Conservation (phyloP, 768 basidiomycete species). For the Rhizopogon rudus region DNA sequence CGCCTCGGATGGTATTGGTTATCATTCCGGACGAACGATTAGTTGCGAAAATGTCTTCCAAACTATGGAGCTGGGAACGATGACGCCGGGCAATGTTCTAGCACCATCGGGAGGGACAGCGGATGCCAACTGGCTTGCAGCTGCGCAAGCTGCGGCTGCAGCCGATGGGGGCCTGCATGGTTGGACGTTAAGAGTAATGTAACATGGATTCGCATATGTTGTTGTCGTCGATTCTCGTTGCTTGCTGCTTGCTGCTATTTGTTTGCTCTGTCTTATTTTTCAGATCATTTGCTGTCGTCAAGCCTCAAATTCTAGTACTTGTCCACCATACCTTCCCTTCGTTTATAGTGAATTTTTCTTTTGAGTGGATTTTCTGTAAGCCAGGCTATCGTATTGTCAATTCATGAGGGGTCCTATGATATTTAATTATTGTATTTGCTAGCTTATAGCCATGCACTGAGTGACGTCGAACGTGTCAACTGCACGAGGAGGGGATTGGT, state of each 20-base stretch:
- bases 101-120: conserved; percentile 41
- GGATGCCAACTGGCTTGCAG: conserved; percentile 69
- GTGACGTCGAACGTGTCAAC: conserved; percentile 16
- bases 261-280: conserved; percentile 18
- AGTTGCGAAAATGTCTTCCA: conserved; percentile 80
- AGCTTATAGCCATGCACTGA: neutral
- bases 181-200: conserved; percentile 81
- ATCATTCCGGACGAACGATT: conserved; percentile 82
- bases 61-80: conserved; percentile 54
- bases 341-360: neutral
- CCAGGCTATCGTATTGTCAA: conserved; percentile 20
- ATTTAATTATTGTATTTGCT: conserved; percentile 6
- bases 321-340: conserved; percentile 5
- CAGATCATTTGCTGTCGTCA: conserved; percentile 4
- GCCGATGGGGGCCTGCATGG: conserved; percentile 65
- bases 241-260: conserved; percentile 9
- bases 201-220: conserved; percentile 21
- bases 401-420: conserved; percentile 8
- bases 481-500: conserved; percentile 8
- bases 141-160: conserved; percentile 63
- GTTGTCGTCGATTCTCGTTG: conserved; percentile 17
- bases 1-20: conserved; percentile 79
- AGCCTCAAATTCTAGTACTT: neutral
- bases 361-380: conserved; percentile 9
- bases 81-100: conserved; percentile 39